Base-by-base conservation (phyloP, 2,329 filamentous ascomycete species). In the Penicillium sp. region DNA sequence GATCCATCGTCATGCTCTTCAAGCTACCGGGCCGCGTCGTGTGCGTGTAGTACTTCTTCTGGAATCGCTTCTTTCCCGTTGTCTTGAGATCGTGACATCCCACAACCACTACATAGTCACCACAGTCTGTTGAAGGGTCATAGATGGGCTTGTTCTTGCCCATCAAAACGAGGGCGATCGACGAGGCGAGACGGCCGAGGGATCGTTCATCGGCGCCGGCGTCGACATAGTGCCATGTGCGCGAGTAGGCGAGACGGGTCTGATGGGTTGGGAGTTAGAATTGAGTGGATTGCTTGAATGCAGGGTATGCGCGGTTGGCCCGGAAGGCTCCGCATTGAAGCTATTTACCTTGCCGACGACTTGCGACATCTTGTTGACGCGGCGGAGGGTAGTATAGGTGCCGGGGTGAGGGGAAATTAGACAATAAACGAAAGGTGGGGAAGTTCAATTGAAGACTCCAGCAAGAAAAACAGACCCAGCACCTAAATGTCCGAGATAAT, bases 71-170 rank as follows among this genome's bases (percentile, higher is more conserved):
- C 74, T 90, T 89, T 64, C 94, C 94, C 8, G 94, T 97, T 1
- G 87, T 88, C 78, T 92, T 87, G 48, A 99, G 81, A 46, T 93
- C 87, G 39, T 89, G 84, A 80, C 94, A 97, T 74, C 92, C 88
- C 37, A 90, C 90, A 50, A 94, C 92, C 1, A 99, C 93, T 13
- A 99, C 92, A 76, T 99, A 99, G 85, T 99, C 94, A 66, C 94
- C 94, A 82, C 94, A 97, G 82, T 99, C 94, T 59, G 92, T 97
- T 22, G 92, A 96, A 1, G 94, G 94, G 78, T 97, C 90, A 79
- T 87, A 99, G 75, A 94, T 96, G 22, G 94, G 94, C 79, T 99
- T 99, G 83, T 99, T 89, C 82, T 99, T 99, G 78, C 94, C 94
- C 92, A 97, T 97, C 50, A 97, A 85, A 58, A 90, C 82, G 52